Percentiles rank a stretch among this genome's conserved stretches.
Evolutionary conservation across 208 protist species (phyloP).

Genomic region (Histomonas meleagridis): DNA sequence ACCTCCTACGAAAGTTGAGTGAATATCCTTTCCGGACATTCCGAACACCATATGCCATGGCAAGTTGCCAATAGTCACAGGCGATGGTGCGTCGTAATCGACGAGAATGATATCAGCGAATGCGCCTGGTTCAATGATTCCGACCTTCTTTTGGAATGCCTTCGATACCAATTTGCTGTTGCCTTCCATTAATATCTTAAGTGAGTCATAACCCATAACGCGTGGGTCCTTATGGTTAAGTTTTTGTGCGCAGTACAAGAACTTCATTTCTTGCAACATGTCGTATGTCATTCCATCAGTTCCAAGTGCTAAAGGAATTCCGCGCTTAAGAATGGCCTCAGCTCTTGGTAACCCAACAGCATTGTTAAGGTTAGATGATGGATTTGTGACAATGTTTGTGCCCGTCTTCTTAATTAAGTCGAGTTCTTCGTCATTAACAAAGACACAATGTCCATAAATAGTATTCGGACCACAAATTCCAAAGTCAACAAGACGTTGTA

Average conservation of each 20-base stretch:
- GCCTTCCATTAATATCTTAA: not conserved
- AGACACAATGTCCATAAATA: conserved; percentile 19
- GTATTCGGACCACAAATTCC: not conserved
- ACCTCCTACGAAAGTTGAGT: not conserved
- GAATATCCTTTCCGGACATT: not conserved
- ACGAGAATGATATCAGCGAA: conserved; percentile 31
- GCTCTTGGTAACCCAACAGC: not conserved
- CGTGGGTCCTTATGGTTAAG: not conserved
- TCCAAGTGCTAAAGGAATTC: not conserved
- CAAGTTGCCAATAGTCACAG: not conserved
- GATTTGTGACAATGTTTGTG: conserved; percentile 7
- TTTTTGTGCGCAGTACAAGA: not conserved
- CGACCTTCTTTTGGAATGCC: conserved; percentile 2
- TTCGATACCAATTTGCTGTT: not conserved
- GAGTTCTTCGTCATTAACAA: conserved; percentile 13
- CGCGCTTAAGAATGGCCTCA: not conserved
- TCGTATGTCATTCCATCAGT: conserved; percentile 1
- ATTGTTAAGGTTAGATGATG: not conserved
- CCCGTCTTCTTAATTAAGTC: conserved; percentile 29
- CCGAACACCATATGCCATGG: conserved; percentile 26
- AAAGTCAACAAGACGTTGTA: not conserved
- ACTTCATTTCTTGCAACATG: conserved; percentile 31
- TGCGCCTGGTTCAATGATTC: not conserved
- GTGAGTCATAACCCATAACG: not conserved
- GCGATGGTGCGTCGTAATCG: not conserved